Evolutionary conservation across 805 yeast species (phyloP).

Genomic region (Ogataea populi-albae): DNA sequence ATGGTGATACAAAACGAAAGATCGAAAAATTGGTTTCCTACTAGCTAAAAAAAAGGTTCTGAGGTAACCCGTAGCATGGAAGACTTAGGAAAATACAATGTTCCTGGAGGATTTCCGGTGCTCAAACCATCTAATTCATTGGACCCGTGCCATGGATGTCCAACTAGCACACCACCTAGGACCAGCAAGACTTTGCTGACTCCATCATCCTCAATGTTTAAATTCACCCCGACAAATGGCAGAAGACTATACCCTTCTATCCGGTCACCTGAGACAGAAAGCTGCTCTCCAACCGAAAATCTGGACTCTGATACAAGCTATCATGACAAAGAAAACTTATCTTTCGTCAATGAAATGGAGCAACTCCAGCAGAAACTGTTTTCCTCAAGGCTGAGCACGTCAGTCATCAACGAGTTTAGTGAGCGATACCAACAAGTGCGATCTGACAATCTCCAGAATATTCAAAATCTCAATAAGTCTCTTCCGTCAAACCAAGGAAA

Average conservation of each 20-base stretch:
- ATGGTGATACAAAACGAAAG: too few species aligned
- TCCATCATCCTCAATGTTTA: constrained; percentile 27
- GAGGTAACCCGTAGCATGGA: too few species aligned
- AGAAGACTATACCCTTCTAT: constrained; percentile 26
- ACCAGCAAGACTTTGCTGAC: constrained; percentile 13
- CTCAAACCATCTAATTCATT: too few species aligned
- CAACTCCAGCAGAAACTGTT: constrained; percentile 43
- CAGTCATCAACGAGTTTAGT: constrained; percentile 45
- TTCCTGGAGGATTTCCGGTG: constrained; percentile 24
- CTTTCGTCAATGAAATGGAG: constrained; percentile 30
- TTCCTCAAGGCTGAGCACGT: constrained; percentile 44
- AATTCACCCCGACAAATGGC: constrained; percentile 32
- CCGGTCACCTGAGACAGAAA: constrained; percentile 13
- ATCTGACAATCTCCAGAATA: constrained; percentile 23
- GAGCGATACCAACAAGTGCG: constrained; percentile 40
- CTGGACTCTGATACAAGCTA: constrained; percentile 26
- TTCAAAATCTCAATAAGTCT: constrained; percentile 24
- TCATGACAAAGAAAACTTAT: constrained; percentile 28
- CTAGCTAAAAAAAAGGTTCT: too few species aligned
- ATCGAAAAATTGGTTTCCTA: too few species aligned
- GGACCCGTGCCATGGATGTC: too few species aligned
- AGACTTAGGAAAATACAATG: constrained; percentile 9
- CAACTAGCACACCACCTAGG: constrained; percentile 20
- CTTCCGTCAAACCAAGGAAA: constrained; percentile 23
- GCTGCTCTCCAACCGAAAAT: constrained; percentile 15